These are phyloP conservation scores for Cladorrhinum samala DNA, from an alignment of 495 filamentous ascomycete species.

Conservation along the genomic window DNA sequence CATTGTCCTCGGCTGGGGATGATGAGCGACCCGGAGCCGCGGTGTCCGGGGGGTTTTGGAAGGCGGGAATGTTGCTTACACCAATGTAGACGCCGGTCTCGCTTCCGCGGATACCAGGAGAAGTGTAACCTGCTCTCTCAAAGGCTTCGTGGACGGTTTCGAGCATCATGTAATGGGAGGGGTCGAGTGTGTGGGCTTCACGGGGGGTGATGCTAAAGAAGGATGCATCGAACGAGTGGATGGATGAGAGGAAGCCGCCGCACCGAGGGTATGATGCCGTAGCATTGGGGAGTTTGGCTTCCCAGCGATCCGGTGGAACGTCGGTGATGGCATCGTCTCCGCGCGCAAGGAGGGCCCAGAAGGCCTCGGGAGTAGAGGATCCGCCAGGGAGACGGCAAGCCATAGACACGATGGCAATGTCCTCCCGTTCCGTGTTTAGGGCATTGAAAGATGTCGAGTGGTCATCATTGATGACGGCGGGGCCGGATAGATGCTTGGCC, in stretches of 20 bases:
- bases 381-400: constrained; percentile 27
- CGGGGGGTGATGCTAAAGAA: constrained; percentile 38
- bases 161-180: constrained; percentile 30
- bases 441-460: background rate
- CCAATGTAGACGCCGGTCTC: constrained; percentile 35
- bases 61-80: constrained; percentile 19
- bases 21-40: background rate
- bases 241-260: constrained; percentile 8
- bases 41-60: background rate
- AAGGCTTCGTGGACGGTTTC: constrained; percentile 34
- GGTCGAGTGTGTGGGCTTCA: constrained; percentile 31
- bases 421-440: constrained; percentile 3
- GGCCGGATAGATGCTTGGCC: constrained; percentile 15
- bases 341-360: constrained; percentile 25
- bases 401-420: constrained; percentile 30
- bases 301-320: constrained; percentile 19
- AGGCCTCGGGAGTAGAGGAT: constrained; percentile 20
- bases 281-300: constrained; percentile 13
- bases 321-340: constrained; percentile 20
- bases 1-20: constrained; percentile 4
- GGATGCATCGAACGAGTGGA: constrained; percentile 26
- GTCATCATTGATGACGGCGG: background rate
- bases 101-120: constrained; percentile 24
- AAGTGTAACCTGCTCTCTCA: constrained; percentile 32
- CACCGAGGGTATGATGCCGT: constrained; percentile 13